Percentiles rank a stretch among this genome's conserved stretches.
phyloP scores from a whole-genome alignment of 2,329 filamentous ascomycete species.

The Didymella sp. region DNA sequence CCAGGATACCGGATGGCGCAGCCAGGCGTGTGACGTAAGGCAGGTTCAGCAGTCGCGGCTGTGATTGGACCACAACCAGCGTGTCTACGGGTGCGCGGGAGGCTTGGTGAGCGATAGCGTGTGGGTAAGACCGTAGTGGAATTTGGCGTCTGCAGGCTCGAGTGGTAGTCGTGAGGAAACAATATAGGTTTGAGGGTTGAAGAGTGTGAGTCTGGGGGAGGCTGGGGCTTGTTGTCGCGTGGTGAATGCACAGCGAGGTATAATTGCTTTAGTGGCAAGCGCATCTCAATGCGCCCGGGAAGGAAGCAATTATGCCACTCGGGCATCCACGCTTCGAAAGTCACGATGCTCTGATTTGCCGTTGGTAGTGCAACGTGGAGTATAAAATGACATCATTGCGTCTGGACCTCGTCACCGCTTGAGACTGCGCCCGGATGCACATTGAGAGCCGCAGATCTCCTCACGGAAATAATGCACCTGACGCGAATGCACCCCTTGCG shows the following conservation, averaged over 20 bases:
- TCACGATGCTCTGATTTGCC: conserved; percentile 18
- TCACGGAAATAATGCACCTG: neutral
- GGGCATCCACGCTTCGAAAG: conserved; percentile 12
- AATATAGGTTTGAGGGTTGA: conserved; percentile 20
- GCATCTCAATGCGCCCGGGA: conserved; percentile 2
- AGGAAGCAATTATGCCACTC: conserved; percentile 17
- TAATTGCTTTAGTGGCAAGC: conserved; percentile 10
- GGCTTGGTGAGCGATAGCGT: conserved; percentile 36
- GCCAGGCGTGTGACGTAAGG: conserved; percentile 43
- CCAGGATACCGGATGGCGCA: conserved; percentile 34
- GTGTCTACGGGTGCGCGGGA: conserved; percentile 24
- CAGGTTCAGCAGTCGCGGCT: conserved; percentile 23
- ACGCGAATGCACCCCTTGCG: neutral
- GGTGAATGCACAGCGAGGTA: conserved; percentile 3
- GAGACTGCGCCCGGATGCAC: conserved; percentile 1
- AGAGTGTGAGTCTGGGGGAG: conserved; percentile 5
- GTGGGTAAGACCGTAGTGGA: conserved; percentile 22
- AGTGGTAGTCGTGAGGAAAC: conserved; percentile 13
- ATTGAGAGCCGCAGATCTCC: conserved; percentile 2
- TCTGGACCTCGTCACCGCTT: conserved; percentile 9
- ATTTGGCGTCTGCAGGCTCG: conserved; percentile 16
- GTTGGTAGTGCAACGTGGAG: conserved; percentile 4
- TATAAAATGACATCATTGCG: conserved; percentile 13
- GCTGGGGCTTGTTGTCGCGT: conserved; percentile 2
- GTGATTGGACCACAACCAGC: conserved; percentile 42